Evolutionary conservation across 2,329 filamentous ascomycete genomes (phyloP), one percentile per base, ranked within the genome.

Genomic region (Lasiodiplodia sp.): DNA sequence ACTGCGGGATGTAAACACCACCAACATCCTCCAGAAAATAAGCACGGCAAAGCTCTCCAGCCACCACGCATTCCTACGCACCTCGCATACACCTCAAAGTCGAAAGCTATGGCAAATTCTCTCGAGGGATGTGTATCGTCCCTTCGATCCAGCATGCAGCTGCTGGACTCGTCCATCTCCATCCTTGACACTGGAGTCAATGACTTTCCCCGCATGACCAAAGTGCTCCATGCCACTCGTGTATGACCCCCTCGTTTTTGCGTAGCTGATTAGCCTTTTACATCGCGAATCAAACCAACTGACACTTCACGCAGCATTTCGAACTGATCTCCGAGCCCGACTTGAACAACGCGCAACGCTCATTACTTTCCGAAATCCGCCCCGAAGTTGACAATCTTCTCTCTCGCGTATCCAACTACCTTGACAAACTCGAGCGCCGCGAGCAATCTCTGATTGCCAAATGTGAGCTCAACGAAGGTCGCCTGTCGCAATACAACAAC

Each of bases 291-390:
- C 38, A 44, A n/a, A 10, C n/a, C 3, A 10, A 25, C 49, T 69
- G 14, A 65, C 37, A 10, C 5, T 51, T 28, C 16, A 11, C 28
- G 4, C 74, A 96, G 91, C 94, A 97, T 82, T 97, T 97, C 81
- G 94, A 97, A 79, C 89, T 97, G 52, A 92, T 97, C 73, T 92
- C 94, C 18, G 93, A 97, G 78, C 88, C 91, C 14, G 92, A 92
- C 64, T 88, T 97, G 55, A 90, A 90, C 70, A 87, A 91, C 71
- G 94, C 94, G 38, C 94, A 97, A 80, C 86, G 92, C 72, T 90
- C 93, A 4, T 88, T 97, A 21, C 91, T 94, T 74, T 92, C 93
- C 75, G 94, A 97, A 78, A 96, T 97, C 73, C 90, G 91, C n/a
- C 94, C 94, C 10, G 94, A 93, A 79, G 92, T 97, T 71, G 85